These are phyloP conservation scores for Myrica gale DNA, from an alignment of 306 rosid genomes.

Conservation along the genomic window DNA sequence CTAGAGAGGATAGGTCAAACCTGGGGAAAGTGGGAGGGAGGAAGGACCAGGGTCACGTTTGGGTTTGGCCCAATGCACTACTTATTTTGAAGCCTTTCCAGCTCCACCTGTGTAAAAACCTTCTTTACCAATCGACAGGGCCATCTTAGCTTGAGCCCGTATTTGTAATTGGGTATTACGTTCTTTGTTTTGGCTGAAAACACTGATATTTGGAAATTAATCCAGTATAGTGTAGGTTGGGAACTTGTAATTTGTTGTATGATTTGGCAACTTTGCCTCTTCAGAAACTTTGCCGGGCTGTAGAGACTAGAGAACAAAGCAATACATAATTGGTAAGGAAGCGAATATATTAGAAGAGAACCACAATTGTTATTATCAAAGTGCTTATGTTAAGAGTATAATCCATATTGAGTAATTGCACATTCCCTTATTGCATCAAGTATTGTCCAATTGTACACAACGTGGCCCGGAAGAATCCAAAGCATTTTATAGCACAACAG, in stretches of 20 bases:
- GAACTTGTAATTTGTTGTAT: too few species aligned
- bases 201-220: too few species aligned
- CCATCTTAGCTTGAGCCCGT: too few species aligned
- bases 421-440: neutral
- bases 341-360: neutral
- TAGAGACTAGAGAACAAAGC: neutral
- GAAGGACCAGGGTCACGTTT: neutral
- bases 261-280: neutral
- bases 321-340: neutral
- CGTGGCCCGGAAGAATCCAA: constrained; percentile 17
- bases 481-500: constrained; percentile 1
- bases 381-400: neutral
- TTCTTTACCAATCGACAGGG: neutral
- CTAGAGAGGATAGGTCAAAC: neutral
- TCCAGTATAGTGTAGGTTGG: too few species aligned
- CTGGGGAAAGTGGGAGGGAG: neutral
- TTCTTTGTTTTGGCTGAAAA: too few species aligned
- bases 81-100: neutral
- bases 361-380: neutral
- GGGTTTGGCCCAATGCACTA: neutral
- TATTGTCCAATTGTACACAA: constrained; percentile 14
- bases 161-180: too few species aligned
- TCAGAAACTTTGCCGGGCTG: neutral
- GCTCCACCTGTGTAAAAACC: neutral
- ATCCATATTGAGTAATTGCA: neutral